phyloP scores from a whole-genome alignment of 2,329 filamentous ascomycete species.

The Diaporthe batatas region DNA sequence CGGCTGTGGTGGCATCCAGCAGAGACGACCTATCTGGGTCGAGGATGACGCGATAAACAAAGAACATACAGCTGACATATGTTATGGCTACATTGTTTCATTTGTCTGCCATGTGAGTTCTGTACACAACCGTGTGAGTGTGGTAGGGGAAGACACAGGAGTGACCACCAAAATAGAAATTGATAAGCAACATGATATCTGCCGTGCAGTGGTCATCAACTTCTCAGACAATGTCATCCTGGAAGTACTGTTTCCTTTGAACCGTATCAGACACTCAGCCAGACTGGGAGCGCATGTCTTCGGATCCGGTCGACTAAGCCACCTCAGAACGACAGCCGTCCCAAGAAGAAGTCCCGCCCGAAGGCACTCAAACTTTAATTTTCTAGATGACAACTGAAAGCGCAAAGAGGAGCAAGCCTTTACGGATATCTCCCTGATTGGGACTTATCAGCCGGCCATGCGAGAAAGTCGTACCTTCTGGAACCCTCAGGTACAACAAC shows the following conservation, averaged over 20 bases:
- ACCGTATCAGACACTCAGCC: neutral
- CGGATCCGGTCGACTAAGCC: neutral
- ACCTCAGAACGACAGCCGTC: neutral
- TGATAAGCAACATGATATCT: neutral
- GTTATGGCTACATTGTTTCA: conserved; percentile 29
- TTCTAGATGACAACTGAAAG: neutral
- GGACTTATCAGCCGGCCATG: neutral
- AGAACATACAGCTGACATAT: conserved; percentile 14
- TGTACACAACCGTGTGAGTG: conserved; percentile 35
- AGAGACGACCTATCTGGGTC: neutral
- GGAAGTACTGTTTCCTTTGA: neutral
- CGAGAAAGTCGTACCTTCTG: neutral
- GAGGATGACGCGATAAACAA: conserved; percentile 22
- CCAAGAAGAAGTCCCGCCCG: neutral
- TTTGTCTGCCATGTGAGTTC: neutral
- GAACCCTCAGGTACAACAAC: too few relatives aligned
- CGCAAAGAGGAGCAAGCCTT: neutral
- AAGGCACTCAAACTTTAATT: neutral
- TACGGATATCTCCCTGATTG: neutral
- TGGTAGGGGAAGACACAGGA: neutral
- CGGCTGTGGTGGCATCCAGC: neutral
- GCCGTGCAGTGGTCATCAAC: neutral
- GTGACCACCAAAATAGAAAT: neutral
- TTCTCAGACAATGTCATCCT: neutral
- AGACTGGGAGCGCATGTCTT: neutral